Percentiles rank a stretch among this genome's conserved stretches.
Evolutionary conservation across 2,329 filamentous ascomycete species (phyloP).

Genomic region (Calonectria honghensis): DNA sequence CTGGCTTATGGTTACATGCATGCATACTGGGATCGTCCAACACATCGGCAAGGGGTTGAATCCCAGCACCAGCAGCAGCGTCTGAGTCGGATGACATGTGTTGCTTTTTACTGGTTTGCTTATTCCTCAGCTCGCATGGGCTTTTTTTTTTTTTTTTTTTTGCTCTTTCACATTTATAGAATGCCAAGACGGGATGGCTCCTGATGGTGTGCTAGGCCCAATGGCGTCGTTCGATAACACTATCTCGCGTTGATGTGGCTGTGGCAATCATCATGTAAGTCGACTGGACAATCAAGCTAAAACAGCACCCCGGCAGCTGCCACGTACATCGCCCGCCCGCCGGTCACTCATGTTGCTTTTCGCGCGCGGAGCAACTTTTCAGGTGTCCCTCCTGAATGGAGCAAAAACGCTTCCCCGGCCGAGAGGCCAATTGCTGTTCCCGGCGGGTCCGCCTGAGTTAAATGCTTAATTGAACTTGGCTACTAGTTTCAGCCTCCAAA

Average conservation of each 20-base stretch:
- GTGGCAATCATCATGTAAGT: constrained; percentile 22
- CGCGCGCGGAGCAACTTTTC: not conserved
- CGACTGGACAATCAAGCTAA: constrained; percentile 24
- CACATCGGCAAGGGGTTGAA: constrained; percentile 28
- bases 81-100: not conserved
- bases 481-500: constrained; percentile 34
- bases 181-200: constrained; percentile 12
- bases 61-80: constrained; percentile 16
- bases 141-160: not conserved
- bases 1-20: constrained; percentile 31
- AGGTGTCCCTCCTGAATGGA: constrained; percentile 2
- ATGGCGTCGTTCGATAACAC: not conserved
- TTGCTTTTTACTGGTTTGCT: constrained; percentile 32
- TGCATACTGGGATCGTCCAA: constrained; percentile 19
- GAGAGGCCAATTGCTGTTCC: not conserved
- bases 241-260: not conserved
- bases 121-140: constrained; percentile 13
- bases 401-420: constrained; percentile 7
- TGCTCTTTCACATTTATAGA: constrained; percentile 1
- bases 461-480: constrained; percentile 28
- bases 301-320: not conserved
- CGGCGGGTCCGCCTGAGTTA: constrained; percentile 6
- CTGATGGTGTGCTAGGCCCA: constrained; percentile 10
- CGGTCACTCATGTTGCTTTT: constrained; percentile 7
- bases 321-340: not conserved